Evolutionary conservation across 1,139 yeast genomes (phyloP), one percentile per base, ranked within the genome.

Genomic region (Candida albicans): DNA sequence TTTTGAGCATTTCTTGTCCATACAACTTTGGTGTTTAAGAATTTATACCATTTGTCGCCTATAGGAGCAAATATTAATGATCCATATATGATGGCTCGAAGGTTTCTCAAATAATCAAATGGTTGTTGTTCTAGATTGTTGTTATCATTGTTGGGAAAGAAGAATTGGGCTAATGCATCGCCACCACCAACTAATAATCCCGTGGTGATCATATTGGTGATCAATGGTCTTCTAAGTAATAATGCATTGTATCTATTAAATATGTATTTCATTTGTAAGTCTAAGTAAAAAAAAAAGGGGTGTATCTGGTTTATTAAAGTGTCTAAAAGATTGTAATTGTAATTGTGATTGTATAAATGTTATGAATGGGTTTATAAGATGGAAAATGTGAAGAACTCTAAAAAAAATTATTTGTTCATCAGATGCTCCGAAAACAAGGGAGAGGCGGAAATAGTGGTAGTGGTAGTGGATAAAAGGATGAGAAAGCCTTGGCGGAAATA

Each of bases 181-280:
- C 79, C 79, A 3, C 64, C 54, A 2, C 76, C 77, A 45, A 73
- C 67, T 24, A 73, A 57, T 26, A 68, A 37, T 3, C 75, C 77
- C 0, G 78, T 68, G 38, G 72, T 64, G 14, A 67, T 27, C 54
- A 68, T 59, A 45, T 73, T 73, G 42, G 76, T 68, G 18, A 60
- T 29, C 25, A 70, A 46, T 1, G 77, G 77, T 26, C 64, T 53
- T 33, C 51, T 62, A 11, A 58, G 37, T 3, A 70, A 50, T n/a
- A 69, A 49, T 37, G 53, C 59, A 49, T 65, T 66, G 54, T 66
- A 70, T 41, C 49, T 59, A 33, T 53, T 40, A 46, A 61, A 58
- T 41, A 60, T 43, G 13, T 38, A 24, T 22, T 34, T 37, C 46
- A 43, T 18, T n/a, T 45, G 39, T 26, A 42, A n/a, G 10, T 8